Percentiles rank a stretch among this genome's conserved stretches.
Conservation (phyloP, 2,329 filamentous ascomycete species). For the Botrytis galanthina region DNA sequence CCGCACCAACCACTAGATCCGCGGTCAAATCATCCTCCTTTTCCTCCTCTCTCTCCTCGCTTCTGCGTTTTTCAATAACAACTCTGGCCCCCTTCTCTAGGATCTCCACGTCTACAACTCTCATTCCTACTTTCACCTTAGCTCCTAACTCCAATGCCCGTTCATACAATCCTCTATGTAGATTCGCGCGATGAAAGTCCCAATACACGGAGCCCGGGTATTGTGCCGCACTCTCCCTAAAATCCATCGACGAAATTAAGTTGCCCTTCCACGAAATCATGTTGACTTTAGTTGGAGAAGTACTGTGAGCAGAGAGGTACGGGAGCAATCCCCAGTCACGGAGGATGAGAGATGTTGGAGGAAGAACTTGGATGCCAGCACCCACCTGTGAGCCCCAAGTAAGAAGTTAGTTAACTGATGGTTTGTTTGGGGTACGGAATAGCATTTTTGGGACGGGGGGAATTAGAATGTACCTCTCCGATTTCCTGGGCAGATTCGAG, state of each 20-base stretch:
- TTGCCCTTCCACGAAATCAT: conserved; percentile 44
- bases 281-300: conserved; percentile 47
- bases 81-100: conserved; percentile 33
- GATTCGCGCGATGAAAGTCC: conserved; percentile 48
- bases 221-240: conserved; percentile 25
- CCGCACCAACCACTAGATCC: conserved; percentile 44
- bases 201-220: conserved; percentile 41
- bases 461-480: conserved; percentile 40
- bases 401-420: conserved; percentile 28
- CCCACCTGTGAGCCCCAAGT: conserved; percentile 40
- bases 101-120: conserved; percentile 33
- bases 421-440: neutral
- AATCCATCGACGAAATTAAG: conserved; percentile 34
- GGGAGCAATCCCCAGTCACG: conserved; percentile 31
- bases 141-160: conserved; percentile 43
- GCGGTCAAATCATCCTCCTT: conserved; percentile 28
- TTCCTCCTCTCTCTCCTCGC: conserved; percentile 33
- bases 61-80: conserved; percentile 37
- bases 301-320: conserved; percentile 24
- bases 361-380: conserved; percentile 36
- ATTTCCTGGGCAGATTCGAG: conserved; percentile 44
- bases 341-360: conserved; percentile 32
- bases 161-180: conserved; percentile 45
- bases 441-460: conserved; percentile 18
- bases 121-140: conserved; percentile 34